A percentile compares a stretch with the other conserved stretches of the same genome.
Conservation (phyloP, 768 basidiomycete species). For the Megacollybia marginata region DNA sequence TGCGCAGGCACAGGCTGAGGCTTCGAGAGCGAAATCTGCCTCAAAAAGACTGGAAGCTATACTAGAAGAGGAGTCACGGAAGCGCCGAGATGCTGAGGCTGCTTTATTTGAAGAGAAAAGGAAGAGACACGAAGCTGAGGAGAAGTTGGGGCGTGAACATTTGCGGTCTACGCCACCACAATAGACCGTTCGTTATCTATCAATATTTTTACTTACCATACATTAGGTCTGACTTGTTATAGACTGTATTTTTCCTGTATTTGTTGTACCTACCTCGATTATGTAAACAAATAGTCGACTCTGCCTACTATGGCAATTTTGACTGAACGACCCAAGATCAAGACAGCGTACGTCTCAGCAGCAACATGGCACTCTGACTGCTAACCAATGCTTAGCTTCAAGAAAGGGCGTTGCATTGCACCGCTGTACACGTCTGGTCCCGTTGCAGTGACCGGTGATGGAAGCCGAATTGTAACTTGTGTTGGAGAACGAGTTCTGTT, state of each 20-base stretch:
- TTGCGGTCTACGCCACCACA: too few relatives aligned
- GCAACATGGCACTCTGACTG: slow-evolving; percentile 4
- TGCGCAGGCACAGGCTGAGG: slow-evolving; percentile 56
- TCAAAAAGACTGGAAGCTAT: slow-evolving; percentile 48
- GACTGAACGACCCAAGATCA: slow-evolving; percentile 22
- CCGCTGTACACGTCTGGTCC: slow-evolving; percentile 89
- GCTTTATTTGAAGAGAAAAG: slow-evolving; percentile 20
- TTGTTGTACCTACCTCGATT: not conserved
- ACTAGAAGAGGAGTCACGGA: slow-evolving; percentile 53
- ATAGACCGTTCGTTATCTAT: too few relatives aligned
- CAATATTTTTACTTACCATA: too few relatives aligned
- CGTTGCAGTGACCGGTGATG: slow-evolving; percentile 73
- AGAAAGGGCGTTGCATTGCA: slow-evolving; percentile 61
- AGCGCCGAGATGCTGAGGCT: slow-evolving; percentile 47
- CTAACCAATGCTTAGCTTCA: slow-evolving; percentile 47
- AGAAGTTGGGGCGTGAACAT: not conserved
- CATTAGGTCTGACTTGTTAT: not conserved
- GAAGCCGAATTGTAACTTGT: slow-evolving; percentile 74
- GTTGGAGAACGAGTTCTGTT: slow-evolving; percentile 80
- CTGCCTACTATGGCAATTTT: not conserved
- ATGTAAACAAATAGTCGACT: not conserved
- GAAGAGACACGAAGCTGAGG: not conserved
- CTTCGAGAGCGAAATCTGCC: slow-evolving; percentile 44
- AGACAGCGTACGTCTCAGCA: slow-evolving; percentile 46
- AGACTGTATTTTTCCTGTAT: not conserved